Evolutionary conservation across 148 eudicot genomes (phyloP).

Genomic region (Linanthus parryae): DNA sequence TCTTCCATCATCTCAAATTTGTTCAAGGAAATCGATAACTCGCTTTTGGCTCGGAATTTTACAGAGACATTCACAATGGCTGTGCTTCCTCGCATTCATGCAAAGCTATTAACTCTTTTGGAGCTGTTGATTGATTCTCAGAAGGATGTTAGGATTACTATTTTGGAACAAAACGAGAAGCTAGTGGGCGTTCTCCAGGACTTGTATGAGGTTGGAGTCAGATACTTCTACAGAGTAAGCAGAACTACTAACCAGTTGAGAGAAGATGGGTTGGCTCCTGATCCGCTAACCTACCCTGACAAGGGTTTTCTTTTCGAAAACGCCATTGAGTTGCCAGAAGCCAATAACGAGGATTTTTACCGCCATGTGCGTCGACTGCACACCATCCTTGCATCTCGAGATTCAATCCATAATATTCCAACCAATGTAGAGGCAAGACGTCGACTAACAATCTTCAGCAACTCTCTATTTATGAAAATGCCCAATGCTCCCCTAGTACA

Average conservation of each 20-base stretch:
- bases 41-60: conserved; percentile 55
- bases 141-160: conserved; percentile 37
- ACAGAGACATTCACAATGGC: conserved; percentile 63
- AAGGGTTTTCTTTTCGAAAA: conserved; percentile 56
- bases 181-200: conserved; percentile 75
- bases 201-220: conserved; percentile 55
- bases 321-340: conserved; percentile 56
- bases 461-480: conserved; percentile 92
- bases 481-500: conserved; percentile 96
- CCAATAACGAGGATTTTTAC: conserved; percentile 47
- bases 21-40: conserved; percentile 71
- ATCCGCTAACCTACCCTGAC: conserved; percentile 25
- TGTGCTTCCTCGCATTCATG: conserved; percentile 55
- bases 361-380: conserved; percentile 69
- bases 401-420: conserved; percentile 75
- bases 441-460: conserved; percentile 81
- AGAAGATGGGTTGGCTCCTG: conserved; percentile 76
- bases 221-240: conserved; percentile 56
- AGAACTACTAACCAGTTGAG: conserved; percentile 40
- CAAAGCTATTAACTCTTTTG: conserved; percentile 48
- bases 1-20: conserved; percentile 50
- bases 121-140: conserved; percentile 35
- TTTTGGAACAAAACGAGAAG: no score
- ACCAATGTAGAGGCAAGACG: conserved; percentile 80
- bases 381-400: conserved; percentile 70